Evolutionary conservation across 768 basidiomycete genomes (phyloP).

Genomic region (Amylocystis lapponica): DNA sequence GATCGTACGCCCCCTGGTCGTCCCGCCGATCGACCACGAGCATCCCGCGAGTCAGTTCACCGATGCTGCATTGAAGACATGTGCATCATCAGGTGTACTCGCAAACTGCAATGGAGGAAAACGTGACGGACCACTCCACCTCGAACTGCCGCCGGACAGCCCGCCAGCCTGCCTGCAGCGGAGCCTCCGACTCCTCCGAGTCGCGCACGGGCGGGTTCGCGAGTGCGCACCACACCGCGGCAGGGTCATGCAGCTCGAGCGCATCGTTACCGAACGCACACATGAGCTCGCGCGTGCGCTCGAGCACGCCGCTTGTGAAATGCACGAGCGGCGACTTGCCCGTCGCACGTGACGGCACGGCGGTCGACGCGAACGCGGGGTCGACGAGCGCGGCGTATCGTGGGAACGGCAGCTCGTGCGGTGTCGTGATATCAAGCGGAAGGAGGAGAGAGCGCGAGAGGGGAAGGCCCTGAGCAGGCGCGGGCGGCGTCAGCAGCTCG

Average conservation of each 20-base stretch:
- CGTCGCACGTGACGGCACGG: constrained; percentile 37
- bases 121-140: constrained; percentile 45
- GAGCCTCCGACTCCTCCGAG: constrained; percentile 6
- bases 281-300: constrained; percentile 73
- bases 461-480: constrained; percentile 42
- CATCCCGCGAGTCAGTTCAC: constrained; percentile 84
- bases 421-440: constrained; percentile 79
- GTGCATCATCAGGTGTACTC: constrained; percentile 1
- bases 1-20: constrained; percentile 57
- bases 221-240: constrained; percentile 84
- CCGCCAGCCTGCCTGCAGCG: constrained; percentile 50
- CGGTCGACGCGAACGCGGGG: constrained; percentile 46
- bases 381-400: constrained; percentile 57
- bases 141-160: constrained; percentile 25
- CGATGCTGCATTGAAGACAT: constrained; percentile 37
- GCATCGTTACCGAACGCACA: constrained; percentile 74
- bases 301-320: constrained; percentile 77
- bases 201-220: constrained; percentile 50
- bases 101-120: too few relatives aligned
- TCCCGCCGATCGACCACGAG: constrained; percentile 75
- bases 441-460: constrained; percentile 62
- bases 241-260: constrained; percentile 88
- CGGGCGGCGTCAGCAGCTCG: constrained; percentile 47
- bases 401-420: constrained; percentile 72
- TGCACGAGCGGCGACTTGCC: constrained; percentile 59